Evolutionary conservation across 2,329 filamentous ascomycete species (phyloP), one percentile per base, ranked within the genome.

Genomic region (Pseudogymnoascus pannorum): DNA sequence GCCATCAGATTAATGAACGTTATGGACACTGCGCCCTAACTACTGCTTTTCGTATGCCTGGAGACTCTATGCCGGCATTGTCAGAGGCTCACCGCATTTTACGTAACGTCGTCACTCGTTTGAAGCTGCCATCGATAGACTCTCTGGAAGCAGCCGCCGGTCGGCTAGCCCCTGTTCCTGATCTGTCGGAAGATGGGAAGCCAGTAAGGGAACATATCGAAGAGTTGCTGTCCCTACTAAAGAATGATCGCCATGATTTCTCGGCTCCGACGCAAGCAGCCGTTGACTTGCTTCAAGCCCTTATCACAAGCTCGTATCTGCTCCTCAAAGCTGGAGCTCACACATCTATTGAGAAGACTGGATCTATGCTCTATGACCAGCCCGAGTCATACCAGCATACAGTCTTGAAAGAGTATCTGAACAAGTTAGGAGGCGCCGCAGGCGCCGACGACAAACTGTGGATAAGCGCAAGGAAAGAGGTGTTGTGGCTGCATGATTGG

Each of bases 401-500:
- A 24, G 35, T 36, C 20, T 18, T 58, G 2, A 58, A 18, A n/a
- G 57, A 58, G 11, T 58, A 36, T 26, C 31, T 58, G 57, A 3
- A 36, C 6, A 58, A 40, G 14, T 16, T 40, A n/a, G 57, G 31
- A 29, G 57, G 24, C 8, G 22, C 59, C n/a, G 78, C 81, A 1
- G 84, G 81, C 63, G 80, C 79, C 35, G 85, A 89, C 60, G 86
- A 89, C 63, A 78, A 78, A 33, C 84, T 82, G 64, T 89, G 87
- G 87, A 75, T 79, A 24, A 78, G 76, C 60, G 79, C 82, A 11
- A 80, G 88, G 62, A 81, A 81, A 42, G 85, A 87, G 67, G 73
- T 92, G 7, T 71, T 91, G 3, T 93, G 89, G 89, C 77, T 93
- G 29, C 84, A 86, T 69, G 81, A 82, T 68, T 92, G 89, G 89